Evolutionary conservation across 2,329 filamentous ascomycete species (phyloP).

Genomic region (Penicillium sp.): DNA sequence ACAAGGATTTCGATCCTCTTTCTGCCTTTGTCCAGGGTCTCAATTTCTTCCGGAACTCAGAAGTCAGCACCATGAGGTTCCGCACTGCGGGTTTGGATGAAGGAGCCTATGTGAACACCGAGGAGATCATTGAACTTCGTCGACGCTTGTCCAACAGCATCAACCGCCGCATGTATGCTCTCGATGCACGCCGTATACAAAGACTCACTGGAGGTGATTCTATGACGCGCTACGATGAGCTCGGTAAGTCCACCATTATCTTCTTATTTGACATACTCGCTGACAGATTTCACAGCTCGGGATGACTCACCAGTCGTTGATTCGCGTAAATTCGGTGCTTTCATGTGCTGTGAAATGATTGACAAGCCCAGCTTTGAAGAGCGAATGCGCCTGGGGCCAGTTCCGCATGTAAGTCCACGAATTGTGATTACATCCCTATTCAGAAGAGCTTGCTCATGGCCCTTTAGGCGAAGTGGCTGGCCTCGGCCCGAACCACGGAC

Average conservation of each 20-base stretch:
- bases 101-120: constrained; percentile 48
- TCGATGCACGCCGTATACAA: constrained; percentile 45
- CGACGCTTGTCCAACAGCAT: constrained; percentile 41
- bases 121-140: constrained; percentile 45
- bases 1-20: constrained; percentile 46
- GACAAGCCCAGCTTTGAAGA: constrained; percentile 40
- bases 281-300: constrained; percentile 28
- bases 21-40: constrained; percentile 43
- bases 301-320: constrained; percentile 34
- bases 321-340: constrained; percentile 41
- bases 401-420: constrained; percentile 37
- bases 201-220: constrained; percentile 42
- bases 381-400: constrained; percentile 40
- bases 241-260: constrained; percentile 33
- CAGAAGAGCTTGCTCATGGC: constrained; percentile 20
- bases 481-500: constrained; percentile 37
- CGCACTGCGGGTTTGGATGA: constrained; percentile 42
- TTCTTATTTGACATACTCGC: background rate
- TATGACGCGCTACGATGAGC: constrained; percentile 36
- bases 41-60: constrained; percentile 44
- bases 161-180: constrained; percentile 44
- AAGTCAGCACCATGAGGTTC: constrained; percentile 38
- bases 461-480: constrained; percentile 38
- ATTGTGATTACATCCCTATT: background rate
- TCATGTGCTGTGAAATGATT: constrained; percentile 44